phyloP scores from a whole-genome alignment of 192 early-diverging fungal genomes.

The Backusella westeae region DNA sequence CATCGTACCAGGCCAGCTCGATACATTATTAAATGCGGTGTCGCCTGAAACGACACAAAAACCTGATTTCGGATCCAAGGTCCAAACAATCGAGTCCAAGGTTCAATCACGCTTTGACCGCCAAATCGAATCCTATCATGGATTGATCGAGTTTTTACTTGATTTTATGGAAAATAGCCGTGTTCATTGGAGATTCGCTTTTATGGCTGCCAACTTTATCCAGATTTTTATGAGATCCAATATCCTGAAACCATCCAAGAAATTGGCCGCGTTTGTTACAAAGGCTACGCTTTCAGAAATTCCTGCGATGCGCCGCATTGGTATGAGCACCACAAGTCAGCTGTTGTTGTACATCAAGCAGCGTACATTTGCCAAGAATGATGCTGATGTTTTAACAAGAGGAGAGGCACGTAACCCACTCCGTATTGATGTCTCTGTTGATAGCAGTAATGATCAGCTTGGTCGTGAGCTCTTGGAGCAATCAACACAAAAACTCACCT shows the following conservation, averaged over 20 bases:
- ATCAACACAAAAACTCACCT: conserved; percentile 21
- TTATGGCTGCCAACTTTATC: conserved; percentile 79
- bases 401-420: conserved; percentile 44
- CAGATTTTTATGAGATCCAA: conserved; percentile 69
- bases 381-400: conserved; percentile 42
- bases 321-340: conserved; percentile 55
- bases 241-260: conserved; percentile 46
- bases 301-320: conserved; percentile 67
- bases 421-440: not conserved
- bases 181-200: conserved; percentile 81
- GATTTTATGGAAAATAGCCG: conserved; percentile 55
- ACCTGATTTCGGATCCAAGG: not conserved
- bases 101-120: not conserved
- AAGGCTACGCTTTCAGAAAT: conserved; percentile 69
- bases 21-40: conserved; percentile 1
- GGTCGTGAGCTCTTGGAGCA: conserved; percentile 17
- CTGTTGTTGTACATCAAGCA: conserved; percentile 73
- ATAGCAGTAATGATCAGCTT: not conserved
- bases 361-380: conserved; percentile 53
- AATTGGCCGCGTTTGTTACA: conserved; percentile 55
- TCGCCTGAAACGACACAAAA: conserved; percentile 3
- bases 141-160: conserved; percentile 47
- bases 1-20: conserved; percentile 30
- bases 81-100: not conserved
- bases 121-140: conserved; percentile 40